These are phyloP conservation scores for Spathaspora gorwiae DNA, from an alignment of 805 yeast species.

Conservation along the genomic window DNA sequence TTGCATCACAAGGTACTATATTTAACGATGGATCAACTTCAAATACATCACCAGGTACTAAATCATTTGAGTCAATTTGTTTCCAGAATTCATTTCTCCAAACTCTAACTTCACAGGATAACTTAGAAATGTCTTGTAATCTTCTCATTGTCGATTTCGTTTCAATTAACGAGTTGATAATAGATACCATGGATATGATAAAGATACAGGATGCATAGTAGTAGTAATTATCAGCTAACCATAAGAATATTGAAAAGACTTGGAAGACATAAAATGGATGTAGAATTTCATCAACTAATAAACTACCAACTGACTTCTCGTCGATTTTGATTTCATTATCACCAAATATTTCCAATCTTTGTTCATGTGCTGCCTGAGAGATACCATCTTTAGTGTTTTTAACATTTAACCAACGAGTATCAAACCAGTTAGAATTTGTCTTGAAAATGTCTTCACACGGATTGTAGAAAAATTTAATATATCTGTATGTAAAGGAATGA, in stretches of 20 bases:
- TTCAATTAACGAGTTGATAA: conserved; percentile 77
- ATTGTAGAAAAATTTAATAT: conserved; percentile 74
- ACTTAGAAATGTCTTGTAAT: conserved; percentile 66
- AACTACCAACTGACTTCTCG: conserved; percentile 60
- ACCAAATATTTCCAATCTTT: conserved; percentile 72
- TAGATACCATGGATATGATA: conserved; percentile 75
- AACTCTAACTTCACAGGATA: conserved; percentile 79
- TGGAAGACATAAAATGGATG: conserved; percentile 97
- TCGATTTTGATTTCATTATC: conserved; percentile 68
- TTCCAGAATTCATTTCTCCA: conserved; percentile 94
- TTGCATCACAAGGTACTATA: conserved; percentile 82
- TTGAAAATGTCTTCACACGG: conserved; percentile 85
- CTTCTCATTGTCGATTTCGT: conserved; percentile 72
- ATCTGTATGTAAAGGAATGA: conserved; percentile 74
- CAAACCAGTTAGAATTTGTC: conserved; percentile 85
- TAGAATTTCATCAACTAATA: conserved; percentile 79
- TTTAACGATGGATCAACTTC: conserved; percentile 82
- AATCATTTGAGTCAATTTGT: conserved; percentile 64
- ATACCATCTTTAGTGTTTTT: conserved; percentile 62
- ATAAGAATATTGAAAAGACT: conserved; percentile 81
- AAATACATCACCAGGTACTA: conserved; percentile 94
- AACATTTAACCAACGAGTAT: conserved; percentile 65
- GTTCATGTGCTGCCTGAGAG: conserved; percentile 61
- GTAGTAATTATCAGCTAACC: conserved; percentile 90
- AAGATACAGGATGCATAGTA: conserved; percentile 93